A percentile compares a stretch with the other conserved stretches of the same genome.
phyloP scores from a whole-genome alignment of 805 yeast species.

The Ogataea naganishii region DNA sequence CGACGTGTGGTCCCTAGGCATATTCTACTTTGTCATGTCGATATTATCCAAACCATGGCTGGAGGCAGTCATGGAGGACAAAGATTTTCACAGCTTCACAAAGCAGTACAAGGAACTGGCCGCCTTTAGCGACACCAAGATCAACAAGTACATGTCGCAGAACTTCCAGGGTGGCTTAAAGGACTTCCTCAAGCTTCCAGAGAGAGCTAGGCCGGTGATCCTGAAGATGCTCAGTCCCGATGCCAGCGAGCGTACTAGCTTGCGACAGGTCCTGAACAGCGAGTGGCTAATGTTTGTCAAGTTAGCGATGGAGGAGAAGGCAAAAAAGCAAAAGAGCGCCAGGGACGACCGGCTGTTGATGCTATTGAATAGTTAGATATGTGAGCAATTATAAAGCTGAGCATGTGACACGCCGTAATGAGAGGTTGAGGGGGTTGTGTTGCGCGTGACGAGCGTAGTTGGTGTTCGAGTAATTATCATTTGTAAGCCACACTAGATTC shows the following conservation, averaged over 20 bases:
- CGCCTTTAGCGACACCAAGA: no score
- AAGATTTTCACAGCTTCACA: slow-evolving; percentile 12
- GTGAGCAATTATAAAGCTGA: no score
- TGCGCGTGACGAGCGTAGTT: no score
- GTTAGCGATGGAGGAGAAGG: slow-evolving; percentile 10
- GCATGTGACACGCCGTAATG: no score
- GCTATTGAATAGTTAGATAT: neutral
- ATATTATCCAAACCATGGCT: slow-evolving; percentile 42
- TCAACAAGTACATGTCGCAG: neutral
- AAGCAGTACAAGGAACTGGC: slow-evolving; percentile 2
- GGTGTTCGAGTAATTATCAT: no score
- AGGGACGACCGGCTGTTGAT: neutral
- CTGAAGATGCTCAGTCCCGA: slow-evolving; percentile 23
- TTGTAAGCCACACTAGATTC: no score
- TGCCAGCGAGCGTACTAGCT: slow-evolving; percentile 11
- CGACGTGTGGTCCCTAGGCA: slow-evolving; percentile 47
- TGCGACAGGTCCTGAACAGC: slow-evolving; percentile 12
- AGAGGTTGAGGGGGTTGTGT: no score
- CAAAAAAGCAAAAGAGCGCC: slow-evolving; percentile 6
- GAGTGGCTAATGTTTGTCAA: slow-evolving; percentile 25
- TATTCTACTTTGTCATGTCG: slow-evolving; percentile 36
- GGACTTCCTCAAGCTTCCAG: slow-evolving; percentile 9
- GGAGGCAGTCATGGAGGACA: slow-evolving; percentile 24
- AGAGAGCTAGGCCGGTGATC: slow-evolving; percentile 7
- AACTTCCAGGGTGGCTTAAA: neutral